Evolutionary conservation across 164 flowering plant genomes (phyloP).

Genomic region (Nymphaea thermarum): DNA sequence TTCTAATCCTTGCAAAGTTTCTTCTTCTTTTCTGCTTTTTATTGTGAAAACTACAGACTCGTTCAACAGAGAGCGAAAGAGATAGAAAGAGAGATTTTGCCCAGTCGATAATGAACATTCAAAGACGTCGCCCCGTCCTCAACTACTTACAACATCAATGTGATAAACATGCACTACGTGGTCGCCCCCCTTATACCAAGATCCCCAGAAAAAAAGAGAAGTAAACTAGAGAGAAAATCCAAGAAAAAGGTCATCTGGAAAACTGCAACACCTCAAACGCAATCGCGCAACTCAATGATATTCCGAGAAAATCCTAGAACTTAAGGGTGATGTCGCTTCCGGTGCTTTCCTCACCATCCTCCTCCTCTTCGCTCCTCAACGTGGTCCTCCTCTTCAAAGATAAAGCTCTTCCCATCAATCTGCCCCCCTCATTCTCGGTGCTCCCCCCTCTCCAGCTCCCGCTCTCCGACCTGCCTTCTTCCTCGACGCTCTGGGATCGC

Average conservation of each 20-base stretch:
- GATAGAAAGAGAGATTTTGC: neutral
- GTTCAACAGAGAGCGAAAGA: no score
- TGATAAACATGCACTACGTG: neutral
- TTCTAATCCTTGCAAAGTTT: no score
- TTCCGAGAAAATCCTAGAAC: slow-evolving; percentile 23
- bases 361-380: slow-evolving; percentile 10
- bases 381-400: neutral
- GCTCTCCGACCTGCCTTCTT: slow-evolving; percentile 68
- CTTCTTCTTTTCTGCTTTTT: no score
- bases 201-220: neutral
- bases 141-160: neutral
- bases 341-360: slow-evolving; percentile 69
- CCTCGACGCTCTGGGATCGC: slow-evolving; percentile 85
- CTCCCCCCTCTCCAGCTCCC: slow-evolving; percentile 72
- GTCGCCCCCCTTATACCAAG: no score
- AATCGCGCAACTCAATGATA: neutral
- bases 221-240: neutral
- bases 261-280: neutral
- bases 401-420: slow-evolving; percentile 1
- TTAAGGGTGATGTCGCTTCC: slow-evolving; percentile 84
- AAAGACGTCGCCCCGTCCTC: neutral
- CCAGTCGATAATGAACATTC: neutral
- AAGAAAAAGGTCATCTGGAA: neutral
- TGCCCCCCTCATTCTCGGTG: slow-evolving; percentile 35
- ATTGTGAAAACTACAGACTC: no score